phyloP scores from a whole-genome alignment of 2,329 filamentous ascomycete genomes.

The Cercospora nicotianae region DNA sequence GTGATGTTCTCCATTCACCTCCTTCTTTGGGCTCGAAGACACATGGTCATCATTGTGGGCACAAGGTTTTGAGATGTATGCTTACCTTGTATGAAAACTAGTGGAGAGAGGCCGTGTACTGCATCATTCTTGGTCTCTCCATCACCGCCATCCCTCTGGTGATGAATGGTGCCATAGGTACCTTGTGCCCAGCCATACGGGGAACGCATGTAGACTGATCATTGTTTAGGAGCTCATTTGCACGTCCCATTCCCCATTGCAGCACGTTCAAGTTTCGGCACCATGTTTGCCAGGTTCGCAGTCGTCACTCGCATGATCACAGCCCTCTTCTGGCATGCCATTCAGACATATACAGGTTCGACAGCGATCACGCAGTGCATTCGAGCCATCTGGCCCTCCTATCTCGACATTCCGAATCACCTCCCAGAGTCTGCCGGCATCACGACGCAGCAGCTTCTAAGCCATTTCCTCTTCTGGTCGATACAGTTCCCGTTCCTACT shows the following conservation, averaged over 20 bases:
- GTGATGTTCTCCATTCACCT: neutral
- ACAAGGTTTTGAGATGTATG: neutral
- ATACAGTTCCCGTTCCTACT: conserved; percentile 57
- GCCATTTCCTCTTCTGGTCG: conserved; percentile 60
- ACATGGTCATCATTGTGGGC: neutral
- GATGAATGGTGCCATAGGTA: conserved; percentile 49
- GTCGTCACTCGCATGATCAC: conserved; percentile 56
- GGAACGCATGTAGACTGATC: neutral
- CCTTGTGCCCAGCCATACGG: neutral
- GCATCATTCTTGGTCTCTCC: conserved; percentile 38
- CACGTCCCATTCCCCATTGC: conserved; percentile 60
- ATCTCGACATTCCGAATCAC: conserved; percentile 53
- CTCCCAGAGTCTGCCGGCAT: conserved; percentile 56
- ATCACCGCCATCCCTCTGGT: conserved; percentile 35
- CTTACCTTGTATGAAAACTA: neutral
- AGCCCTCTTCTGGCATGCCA: conserved; percentile 64
- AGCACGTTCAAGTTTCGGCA: conserved; percentile 57
- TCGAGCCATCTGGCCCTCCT: conserved; percentile 60
- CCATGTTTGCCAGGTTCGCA: conserved; percentile 57
- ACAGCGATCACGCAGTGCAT: conserved; percentile 55
- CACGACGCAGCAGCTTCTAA: conserved; percentile 57
- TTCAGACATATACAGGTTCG: conserved; percentile 65
- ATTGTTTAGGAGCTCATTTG: conserved; percentile 40
- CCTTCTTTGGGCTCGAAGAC: neutral
- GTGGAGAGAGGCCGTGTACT: conserved; percentile 42